Evolutionary conservation across 257 asterid genomes (phyloP).

Genomic region (Linderniella brevidens): DNA sequence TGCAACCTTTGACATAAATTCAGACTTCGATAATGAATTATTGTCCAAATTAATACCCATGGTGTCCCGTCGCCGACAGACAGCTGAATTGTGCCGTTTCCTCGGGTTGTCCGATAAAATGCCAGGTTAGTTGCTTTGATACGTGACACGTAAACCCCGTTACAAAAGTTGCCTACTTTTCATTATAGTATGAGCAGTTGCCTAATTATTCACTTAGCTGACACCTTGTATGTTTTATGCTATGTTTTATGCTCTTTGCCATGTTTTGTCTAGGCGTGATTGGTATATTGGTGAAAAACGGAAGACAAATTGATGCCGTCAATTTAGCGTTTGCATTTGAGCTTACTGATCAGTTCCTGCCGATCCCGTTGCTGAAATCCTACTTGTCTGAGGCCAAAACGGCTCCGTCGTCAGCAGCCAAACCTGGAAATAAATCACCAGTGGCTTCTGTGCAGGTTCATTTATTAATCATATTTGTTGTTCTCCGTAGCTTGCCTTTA

Average conservation of each 20-base stretch:
- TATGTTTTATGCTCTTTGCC: not conserved
- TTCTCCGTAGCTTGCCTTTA: too few species aligned
- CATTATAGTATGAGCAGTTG: too few species aligned
- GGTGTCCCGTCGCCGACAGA: conserved; percentile 98
- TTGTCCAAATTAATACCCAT: conserved; percentile 79
- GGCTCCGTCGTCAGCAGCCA: conserved; percentile 35
- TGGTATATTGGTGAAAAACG: conserved; percentile 68
- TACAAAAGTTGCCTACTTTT: not conserved
- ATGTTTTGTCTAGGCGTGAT: conserved; percentile 58
- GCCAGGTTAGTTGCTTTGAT: conserved; percentile 54
- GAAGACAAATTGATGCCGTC: conserved; percentile 96
- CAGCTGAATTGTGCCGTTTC: conserved; percentile 86
- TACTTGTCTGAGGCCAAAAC: conserved; percentile 73
- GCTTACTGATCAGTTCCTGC: conserved; percentile 68
- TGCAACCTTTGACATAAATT: conserved; percentile 76
- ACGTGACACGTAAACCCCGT: too few species aligned
- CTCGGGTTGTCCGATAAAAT: conserved; percentile 88
- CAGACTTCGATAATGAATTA: conserved; percentile 65
- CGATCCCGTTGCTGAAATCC: conserved; percentile 57
- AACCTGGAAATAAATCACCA: conserved; percentile 58
- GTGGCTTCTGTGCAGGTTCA: conserved; percentile 57
- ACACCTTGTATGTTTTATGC: too few species aligned
- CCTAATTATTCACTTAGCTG: too few species aligned
- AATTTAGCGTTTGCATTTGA: conserved; percentile 87
- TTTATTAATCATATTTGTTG: too few species aligned